Percentiles rank a stretch among this genome's conserved stretches.
These are phyloP conservation scores for Fusarium annulatum DNA, from an alignment of 2,329 filamentous ascomycete genomes.

Conservation along the genomic window DNA sequence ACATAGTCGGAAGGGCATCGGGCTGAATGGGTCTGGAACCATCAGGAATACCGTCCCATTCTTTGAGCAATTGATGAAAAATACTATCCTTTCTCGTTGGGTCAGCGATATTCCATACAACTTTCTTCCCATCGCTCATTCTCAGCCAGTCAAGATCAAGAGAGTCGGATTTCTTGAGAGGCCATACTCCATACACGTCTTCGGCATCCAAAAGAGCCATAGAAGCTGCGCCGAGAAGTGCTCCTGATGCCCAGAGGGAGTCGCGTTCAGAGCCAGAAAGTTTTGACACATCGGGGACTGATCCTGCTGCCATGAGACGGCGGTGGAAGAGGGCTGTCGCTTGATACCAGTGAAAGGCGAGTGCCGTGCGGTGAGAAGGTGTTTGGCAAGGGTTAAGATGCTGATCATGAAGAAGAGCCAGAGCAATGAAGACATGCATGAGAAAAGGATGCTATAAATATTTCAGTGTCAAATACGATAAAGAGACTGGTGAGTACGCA, in stretches of 20 bases:
- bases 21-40: conserved; percentile 20
- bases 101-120: conserved; percentile 63
- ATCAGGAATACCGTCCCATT: conserved; percentile 17
- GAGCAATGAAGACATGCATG: conserved; percentile 63
- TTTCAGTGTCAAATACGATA: neutral
- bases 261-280: conserved; percentile 56
- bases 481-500: conserved; percentile 29
- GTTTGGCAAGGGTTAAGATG: conserved; percentile 46
- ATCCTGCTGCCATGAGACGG: conserved; percentile 51
- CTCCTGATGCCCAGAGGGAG: conserved; percentile 59
- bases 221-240: conserved; percentile 58
- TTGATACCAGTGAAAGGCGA: conserved; percentile 60
- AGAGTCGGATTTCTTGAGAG: conserved; percentile 56
- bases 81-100: conserved; percentile 59
- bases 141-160: conserved; percentile 68
- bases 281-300: conserved; percentile 37
- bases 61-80: conserved; percentile 51
- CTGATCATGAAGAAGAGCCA: conserved; percentile 66
- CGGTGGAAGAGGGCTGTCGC: conserved; percentile 60
- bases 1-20: conserved; percentile 45
- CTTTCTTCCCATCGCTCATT: conserved; percentile 66
- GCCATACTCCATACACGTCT: conserved; percentile 64
- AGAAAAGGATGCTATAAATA: conserved; percentile 60
- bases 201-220: conserved; percentile 58
- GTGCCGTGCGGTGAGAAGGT: conserved; percentile 46